Conservation (phyloP, 768 basidiomycete species). For the Pilatotrama ljubarskyi region DNA sequence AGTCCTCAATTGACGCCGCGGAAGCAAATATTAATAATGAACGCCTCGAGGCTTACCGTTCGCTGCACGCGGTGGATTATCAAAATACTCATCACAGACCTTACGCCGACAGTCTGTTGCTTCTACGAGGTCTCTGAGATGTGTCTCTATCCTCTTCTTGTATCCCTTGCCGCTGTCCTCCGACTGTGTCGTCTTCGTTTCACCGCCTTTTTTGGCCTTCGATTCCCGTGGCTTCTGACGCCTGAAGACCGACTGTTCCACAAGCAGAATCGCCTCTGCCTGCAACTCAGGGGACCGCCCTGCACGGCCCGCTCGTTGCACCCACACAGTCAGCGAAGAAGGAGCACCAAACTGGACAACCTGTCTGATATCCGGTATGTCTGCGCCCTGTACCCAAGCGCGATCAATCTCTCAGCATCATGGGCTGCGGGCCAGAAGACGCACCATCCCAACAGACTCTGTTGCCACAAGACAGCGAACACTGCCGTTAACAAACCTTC, state of each 20-base stretch:
- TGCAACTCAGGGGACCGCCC: neutral
- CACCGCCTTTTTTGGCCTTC: neutral
- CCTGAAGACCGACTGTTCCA: neutral
- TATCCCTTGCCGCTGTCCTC: neutral
- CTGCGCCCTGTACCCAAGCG: neutral
- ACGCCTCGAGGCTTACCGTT: no score
- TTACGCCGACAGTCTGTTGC: constrained; percentile 30
- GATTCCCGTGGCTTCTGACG: neutral
- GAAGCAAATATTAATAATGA: no score
- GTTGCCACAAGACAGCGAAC: neutral
- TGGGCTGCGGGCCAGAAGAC: neutral
- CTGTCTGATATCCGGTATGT: constrained; percentile 38
- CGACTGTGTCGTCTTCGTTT: neutral
- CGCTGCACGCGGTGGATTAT: constrained; percentile 32
- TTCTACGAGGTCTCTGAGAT: no score
- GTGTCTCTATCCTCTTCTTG: constrained; percentile 33
- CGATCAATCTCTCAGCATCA: neutral
- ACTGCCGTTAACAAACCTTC: neutral
- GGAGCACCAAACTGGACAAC: constrained; percentile 39
- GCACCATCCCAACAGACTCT: neutral
- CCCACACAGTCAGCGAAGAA: constrained; percentile 34
- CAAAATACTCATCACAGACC: constrained; percentile 34
- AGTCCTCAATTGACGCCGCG: no score
- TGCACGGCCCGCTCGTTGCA: constrained; percentile 28
- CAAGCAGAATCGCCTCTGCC: neutral